Base-by-base conservation (phyloP, 2,329 filamentous ascomycete genomes). In the Sarocladium strictum region DNA sequence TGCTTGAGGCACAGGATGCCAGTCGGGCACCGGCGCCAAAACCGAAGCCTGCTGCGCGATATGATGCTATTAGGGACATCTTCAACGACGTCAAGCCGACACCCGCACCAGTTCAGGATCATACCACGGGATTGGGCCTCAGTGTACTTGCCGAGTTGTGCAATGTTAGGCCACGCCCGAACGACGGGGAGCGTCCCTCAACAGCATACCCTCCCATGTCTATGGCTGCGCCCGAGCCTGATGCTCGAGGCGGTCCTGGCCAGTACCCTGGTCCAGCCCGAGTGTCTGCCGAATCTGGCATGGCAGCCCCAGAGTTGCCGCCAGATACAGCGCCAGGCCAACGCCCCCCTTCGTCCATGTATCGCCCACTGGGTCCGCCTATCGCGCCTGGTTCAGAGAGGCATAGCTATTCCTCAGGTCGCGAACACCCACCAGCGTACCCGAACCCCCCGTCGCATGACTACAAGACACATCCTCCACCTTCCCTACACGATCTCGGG, bases 21-120 rank as follows among this genome's bases (percentile, higher is more conserved):
- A 41, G 37, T n/a, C 49, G 35, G 15, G 24, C 32, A 19, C 49
- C 49, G 9, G 32, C 54, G 10, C 53, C 55, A 4, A 38, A 53
- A 21, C 56, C 57, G 1, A 61, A 60, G 53, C 56, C 52, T 23
- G 55, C 53, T 19, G 27, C 53, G 14, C 53, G 60, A 4, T 68
- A 68, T 49, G 66, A 68, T 41, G 65, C 66, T n/a, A 63, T 68
- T 27, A 59, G 66, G n/a, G 72, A 75, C 55, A 67, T 74, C 27
- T 75, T 75, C 57, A 69, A 69, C 12, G 63, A 69, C 53, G 64
- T 67, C 7, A 69, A 67, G 55, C 68, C 70, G 19, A 59, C 60
- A 4, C 55, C 65, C 15, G 53, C 63, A 12, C 24, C 55, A 2
- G 56, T 60, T 6, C 56, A 66, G 11, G 55, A 56, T 14, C 62